A percentile compares a stretch with the other conserved stretches of the same genome.
Evolutionary conservation across 1,284 basidiomycete genomes (phyloP).

Genomic region (Entoloma clypeatum): DNA sequence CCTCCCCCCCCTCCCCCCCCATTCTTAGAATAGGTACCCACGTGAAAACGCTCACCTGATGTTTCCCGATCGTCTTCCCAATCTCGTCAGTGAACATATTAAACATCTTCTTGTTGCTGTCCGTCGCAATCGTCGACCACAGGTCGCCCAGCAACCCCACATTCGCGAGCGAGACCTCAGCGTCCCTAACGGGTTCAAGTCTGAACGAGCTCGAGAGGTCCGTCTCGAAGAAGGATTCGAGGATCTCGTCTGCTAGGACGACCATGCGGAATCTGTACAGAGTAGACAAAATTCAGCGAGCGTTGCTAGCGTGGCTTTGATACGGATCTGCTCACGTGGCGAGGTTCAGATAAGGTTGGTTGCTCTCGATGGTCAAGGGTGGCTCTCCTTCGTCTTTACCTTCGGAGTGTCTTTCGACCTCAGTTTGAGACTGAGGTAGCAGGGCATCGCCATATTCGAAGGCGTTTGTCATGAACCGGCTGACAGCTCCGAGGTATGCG

Average conservation of each 20-base stretch:
- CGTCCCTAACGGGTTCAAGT: slow-evolving; percentile 68
- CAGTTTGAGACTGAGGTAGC: slow-evolving; percentile 43
- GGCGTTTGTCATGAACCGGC: slow-evolving; percentile 94
- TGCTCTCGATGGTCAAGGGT: slow-evolving; percentile 53
- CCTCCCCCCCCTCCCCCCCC: too few species aligned
- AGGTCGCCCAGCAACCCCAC: slow-evolving; percentile 77
- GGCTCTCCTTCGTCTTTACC: slow-evolving; percentile 33
- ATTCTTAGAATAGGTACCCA: too few species aligned
- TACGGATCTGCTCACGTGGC: slow-evolving; percentile 55
- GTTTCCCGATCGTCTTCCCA: slow-evolving; percentile 89
- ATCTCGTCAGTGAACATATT: slow-evolving; percentile 89
- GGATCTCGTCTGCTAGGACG: slow-evolving; percentile 88
- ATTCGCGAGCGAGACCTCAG: slow-evolving; percentile 54
- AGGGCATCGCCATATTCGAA: slow-evolving; percentile 94
- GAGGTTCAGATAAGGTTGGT: slow-evolving; percentile 85
- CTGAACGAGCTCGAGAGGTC: slow-evolving; percentile 87
- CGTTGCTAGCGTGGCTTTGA: not conserved
- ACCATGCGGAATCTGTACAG: slow-evolving; percentile 89
- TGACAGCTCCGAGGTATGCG: slow-evolving; percentile 92
- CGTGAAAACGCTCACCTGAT: slow-evolving; percentile 50
- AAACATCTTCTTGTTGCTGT: slow-evolving; percentile 84
- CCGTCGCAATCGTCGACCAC: slow-evolving; percentile 84
- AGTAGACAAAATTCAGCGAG: slow-evolving; percentile 1
- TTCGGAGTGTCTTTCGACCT: slow-evolving; percentile 30
- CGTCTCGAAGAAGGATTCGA: slow-evolving; percentile 92